Evolutionary conservation across 2,329 filamentous ascomycete genomes (phyloP), one percentile per base, ranked within the genome.

Genomic region (Cladorrhinum sp.): DNA sequence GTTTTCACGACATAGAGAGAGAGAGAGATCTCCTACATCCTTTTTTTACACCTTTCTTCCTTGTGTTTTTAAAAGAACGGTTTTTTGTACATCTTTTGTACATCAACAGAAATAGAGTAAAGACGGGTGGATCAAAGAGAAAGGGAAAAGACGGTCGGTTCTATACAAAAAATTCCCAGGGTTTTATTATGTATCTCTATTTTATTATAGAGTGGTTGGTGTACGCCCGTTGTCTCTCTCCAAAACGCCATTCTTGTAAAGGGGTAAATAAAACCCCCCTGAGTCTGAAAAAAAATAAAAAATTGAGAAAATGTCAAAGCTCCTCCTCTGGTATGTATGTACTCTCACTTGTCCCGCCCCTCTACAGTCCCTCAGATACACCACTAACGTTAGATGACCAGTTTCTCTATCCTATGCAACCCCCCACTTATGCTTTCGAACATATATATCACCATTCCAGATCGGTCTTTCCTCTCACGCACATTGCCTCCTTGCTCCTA

Each of bases 1-100:
- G 26, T 52, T 52, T 52, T 36, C 46, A 51, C 56, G 46, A 30
- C 58, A 46, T 60, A 42, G 46, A 56, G 54, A 50, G 23, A 57
- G 48, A 49, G 55, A 49, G 6, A 23, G 21, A 24, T 39, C 24
- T 55, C 36, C 39, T 23, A 57, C n/a, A 48, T 9, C 8, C 2
- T 49, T 56, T 56, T 18, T 36, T 18, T 50, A 16, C 48, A 50
- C 23, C 33, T 21, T 20, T 49, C 16, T 39, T 55, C 24, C 21
- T 24, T 26, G 36, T 28, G 42, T 26, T 18, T 42, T 2, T 46
- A 36, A 51, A 49, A 51, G 20, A 39, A 21, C 14, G 10, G 46
- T 36, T 46, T 36, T 9, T 36, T 46, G 46, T 42, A 55, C 39
- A n/a, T 23, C 46, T 16, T 30, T 21, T 59, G 57, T 59, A 55